Evolutionary conservation across 495 filamentous ascomycete genomes (phyloP).

Genomic region (Penicillium crystallinum): DNA sequence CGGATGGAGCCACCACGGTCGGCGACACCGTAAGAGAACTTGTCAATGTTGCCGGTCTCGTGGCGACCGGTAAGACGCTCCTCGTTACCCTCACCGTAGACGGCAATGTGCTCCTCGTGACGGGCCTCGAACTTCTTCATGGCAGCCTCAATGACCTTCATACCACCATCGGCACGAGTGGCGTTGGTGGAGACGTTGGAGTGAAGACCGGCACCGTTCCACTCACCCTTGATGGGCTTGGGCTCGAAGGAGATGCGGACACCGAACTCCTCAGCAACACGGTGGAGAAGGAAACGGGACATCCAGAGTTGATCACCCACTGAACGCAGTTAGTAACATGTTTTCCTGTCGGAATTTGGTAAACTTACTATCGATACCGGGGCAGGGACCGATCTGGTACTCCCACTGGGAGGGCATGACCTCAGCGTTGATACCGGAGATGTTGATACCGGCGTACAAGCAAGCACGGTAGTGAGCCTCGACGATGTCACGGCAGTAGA

Average conservation of each 20-base stretch:
- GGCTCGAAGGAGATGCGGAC: conserved; percentile 93
- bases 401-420: conserved; percentile 99
- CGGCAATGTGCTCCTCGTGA: conserved; percentile 91
- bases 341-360: background rate
- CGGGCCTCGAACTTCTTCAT: conserved; percentile 87
- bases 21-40: conserved; percentile 92
- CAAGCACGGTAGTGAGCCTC: conserved; percentile 98
- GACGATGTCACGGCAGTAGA: conserved; percentile 97
- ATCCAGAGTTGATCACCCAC: conserved; percentile 98
- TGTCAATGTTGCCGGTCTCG: conserved; percentile 91
- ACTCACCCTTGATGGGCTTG: conserved; percentile 98
- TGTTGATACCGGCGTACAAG: conserved; percentile 83
- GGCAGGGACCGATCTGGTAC: conserved; percentile 95
- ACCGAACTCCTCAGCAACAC: conserved; percentile 95
- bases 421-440: conserved; percentile 98
- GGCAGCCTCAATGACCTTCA: conserved; percentile 82
- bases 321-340: conserved; percentile 24
- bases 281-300: conserved; percentile 92
- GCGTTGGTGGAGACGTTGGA: conserved; percentile 85
- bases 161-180: conserved; percentile 88
- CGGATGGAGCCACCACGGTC: conserved; percentile 93
- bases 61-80: conserved; percentile 88
- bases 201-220: conserved; percentile 99
- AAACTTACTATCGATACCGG: conserved; percentile 72
- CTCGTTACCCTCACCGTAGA: conserved; percentile 94